Evolutionary conservation across 345 rosid species (phyloP), one percentile per base, ranked within the genome.

Genomic region (Rhizophora mangle): DNA sequence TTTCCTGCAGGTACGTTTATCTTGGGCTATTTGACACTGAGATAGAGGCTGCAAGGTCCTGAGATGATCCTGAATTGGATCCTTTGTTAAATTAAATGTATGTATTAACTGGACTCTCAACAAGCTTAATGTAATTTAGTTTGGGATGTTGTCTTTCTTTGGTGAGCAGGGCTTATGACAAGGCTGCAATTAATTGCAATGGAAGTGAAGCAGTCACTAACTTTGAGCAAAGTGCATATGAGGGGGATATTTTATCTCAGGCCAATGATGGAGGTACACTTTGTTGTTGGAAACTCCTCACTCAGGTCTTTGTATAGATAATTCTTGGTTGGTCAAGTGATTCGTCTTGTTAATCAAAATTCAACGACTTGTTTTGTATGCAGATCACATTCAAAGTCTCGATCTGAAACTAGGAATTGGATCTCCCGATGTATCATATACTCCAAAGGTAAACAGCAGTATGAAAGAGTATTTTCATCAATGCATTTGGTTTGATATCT

Each of bases 161-260:
- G 80, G 71, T 57, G 37, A 63, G 51, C 75, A 93, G 98, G 82
- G 98, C 93, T 67, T 93, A 93, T 74, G 99, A 95, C 76, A 92
- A 84, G 83, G 98, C 99, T 75, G 96, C 97, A 61, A 81, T 95
- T 19, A 90, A 86, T 49, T 88, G 87, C 67, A 85, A 84, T 71
- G 98, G 97, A n/a, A 85, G 84, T 75, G 99, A 96, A 74, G 97
- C 99, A 0, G 88, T 96, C 56, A 90, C 98, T 34, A 96, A 96
- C 82, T 96, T 96, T 72, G 92, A 88, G 55, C 86, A 94, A 3
- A 86, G 85, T 77, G 68, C 78, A 0, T 92, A 92, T 30, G 86
- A 84, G 21, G 89, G 71, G 4, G 87, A 89, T 72, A 74, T 79
- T 5, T 57, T 57, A 8, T 66, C 76, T 0, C 81, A 66, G 53